These are phyloP conservation scores for Globisporangium solare DNA, from an alignment of 352 stramenopile species.

Conservation along the genomic window DNA sequence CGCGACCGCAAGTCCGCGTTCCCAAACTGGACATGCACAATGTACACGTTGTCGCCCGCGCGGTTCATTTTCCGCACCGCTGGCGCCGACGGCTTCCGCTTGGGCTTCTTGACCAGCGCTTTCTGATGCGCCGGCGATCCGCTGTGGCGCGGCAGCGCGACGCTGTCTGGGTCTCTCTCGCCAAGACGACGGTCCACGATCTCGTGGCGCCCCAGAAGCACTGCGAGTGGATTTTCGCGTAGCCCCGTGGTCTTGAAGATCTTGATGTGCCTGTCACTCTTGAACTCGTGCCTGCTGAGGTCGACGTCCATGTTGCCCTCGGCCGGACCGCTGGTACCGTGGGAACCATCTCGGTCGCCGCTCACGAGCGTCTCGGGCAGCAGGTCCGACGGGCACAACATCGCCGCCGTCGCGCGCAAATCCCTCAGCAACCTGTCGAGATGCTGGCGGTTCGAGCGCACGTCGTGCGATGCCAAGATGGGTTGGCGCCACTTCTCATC, in stretches of 20 bases:
- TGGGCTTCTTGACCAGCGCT: constrained; percentile 35
- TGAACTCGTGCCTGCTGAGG: constrained; percentile 23
- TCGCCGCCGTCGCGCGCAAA: constrained; percentile 9
- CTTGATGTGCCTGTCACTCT: constrained; percentile 22
- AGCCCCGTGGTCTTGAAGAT: constrained; percentile 33
- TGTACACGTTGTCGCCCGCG: constrained; percentile 21
- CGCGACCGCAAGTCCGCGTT: constrained; percentile 22
- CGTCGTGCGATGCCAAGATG: constrained; percentile 13
- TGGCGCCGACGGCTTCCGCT: constrained; percentile 15
- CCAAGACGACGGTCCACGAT: constrained; percentile 13
- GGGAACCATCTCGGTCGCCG: constrained; percentile 4
- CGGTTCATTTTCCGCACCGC: neutral
- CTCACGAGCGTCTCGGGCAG: constrained; percentile 24
- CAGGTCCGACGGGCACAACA: constrained; percentile 24
- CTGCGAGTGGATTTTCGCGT: constrained; percentile 41
- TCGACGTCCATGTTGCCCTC: constrained; percentile 23
- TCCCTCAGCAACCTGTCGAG: constrained; percentile 20
- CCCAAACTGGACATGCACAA: constrained; percentile 31
- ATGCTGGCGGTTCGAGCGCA: constrained; percentile 10
- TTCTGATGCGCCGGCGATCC: constrained; percentile 5
- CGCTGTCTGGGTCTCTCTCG: neutral
- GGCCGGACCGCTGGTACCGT: neutral
- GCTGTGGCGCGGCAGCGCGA: neutral
- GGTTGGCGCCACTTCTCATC: constrained; percentile 24
- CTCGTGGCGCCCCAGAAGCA: constrained; percentile 34